Base-by-base conservation (phyloP, 1,139 yeast species). In the Arxiozyma telluris region DNA sequence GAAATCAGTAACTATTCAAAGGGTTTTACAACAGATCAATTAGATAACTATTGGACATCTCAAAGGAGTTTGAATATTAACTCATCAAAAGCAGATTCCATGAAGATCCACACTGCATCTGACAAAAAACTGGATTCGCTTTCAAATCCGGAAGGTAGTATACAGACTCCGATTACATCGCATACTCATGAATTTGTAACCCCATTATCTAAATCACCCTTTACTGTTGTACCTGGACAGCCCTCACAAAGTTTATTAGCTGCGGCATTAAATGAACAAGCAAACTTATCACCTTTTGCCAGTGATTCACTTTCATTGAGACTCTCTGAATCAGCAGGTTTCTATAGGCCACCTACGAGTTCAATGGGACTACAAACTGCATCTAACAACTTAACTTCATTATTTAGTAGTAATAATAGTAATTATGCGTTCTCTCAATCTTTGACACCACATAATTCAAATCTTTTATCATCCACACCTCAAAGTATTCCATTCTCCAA, bases 21-120 rank as follows among this genome's bases (percentile, higher is more conserved):
- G 50, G 62, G 64, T 1, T 67, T 64, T 50, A 67, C 71, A 12
- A 65, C 62, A 1, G 70, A 64, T 49, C 67, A 67, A 55, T 52
- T 67, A 41, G 71, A 67, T 52, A 64, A 61, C 46, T 67, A 64
- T 54, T 67, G 71, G 71, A 57, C 56, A 9, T 59, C 51, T 21
- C 62, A 60, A 54, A 50, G 55, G 21, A 49, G 43, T 38, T 22
- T 30, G 7, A 38, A 47, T 3, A 23, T 15, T 17, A 20, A 45
- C 41, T 9, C 43, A 15, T 39, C 42, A 1, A 20, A 39, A n/a
- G 20, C 25, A 8, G 34, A 49, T n/a, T 42, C 51, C 20, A 20
- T 46, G 18, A 49, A 39, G n/a, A 48, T 47, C 18, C 41, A 44
- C 25, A 20, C 45, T 4, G 22, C 48, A 18, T 44, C 23, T 18